These are phyloP conservation scores for Typha latifolia DNA, from an alignment of 176 grass and related monocot species.

Conservation along the genomic window DNA sequence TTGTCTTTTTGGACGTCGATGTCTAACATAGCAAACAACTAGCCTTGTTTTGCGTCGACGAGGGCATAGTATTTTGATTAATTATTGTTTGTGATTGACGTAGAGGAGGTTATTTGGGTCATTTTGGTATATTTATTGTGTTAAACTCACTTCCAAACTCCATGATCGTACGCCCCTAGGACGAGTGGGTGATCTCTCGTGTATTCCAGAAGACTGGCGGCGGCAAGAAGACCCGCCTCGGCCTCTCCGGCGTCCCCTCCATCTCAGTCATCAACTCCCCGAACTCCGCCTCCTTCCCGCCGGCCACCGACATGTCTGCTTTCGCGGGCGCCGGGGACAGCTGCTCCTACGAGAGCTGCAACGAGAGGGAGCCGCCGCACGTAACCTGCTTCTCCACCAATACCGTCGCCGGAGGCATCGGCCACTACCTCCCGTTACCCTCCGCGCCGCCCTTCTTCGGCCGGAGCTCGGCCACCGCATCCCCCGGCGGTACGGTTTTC, in stretches of 20 bases:
- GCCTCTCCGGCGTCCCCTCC: conserved; percentile 28
- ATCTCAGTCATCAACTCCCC: conserved; percentile 46
- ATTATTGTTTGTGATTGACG: too few species aligned
- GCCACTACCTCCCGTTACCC: conserved; percentile 9
- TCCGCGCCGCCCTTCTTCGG: conserved; percentile 16
- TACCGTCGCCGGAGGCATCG: conserved; percentile 26
- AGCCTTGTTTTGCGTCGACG: too few species aligned
- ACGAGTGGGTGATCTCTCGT: conserved; percentile 86
- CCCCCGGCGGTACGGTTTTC: conserved; percentile 18
- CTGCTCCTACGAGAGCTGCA: conserved; percentile 31
- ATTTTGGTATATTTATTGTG: too few species aligned
- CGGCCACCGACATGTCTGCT: conserved; percentile 25
- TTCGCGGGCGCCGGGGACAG: conserved; percentile 7
- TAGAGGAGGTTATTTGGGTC: too few species aligned
- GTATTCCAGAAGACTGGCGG: conserved; percentile 67
- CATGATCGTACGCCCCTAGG: conserved; percentile 27
- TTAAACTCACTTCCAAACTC: not conserved
- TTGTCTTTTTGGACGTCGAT: too few species aligned
- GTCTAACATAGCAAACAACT: too few species aligned
- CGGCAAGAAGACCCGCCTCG: conserved; percentile 44
- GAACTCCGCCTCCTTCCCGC: conserved; percentile 30
- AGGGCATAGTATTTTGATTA: too few species aligned
- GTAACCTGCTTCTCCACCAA: conserved; percentile 99
- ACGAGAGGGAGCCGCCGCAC: conserved; percentile 51
- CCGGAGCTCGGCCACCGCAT: not conserved